Evolutionary conservation across 164 flowering plant species (phyloP).

Genomic region (Cinnamomum chago): DNA sequence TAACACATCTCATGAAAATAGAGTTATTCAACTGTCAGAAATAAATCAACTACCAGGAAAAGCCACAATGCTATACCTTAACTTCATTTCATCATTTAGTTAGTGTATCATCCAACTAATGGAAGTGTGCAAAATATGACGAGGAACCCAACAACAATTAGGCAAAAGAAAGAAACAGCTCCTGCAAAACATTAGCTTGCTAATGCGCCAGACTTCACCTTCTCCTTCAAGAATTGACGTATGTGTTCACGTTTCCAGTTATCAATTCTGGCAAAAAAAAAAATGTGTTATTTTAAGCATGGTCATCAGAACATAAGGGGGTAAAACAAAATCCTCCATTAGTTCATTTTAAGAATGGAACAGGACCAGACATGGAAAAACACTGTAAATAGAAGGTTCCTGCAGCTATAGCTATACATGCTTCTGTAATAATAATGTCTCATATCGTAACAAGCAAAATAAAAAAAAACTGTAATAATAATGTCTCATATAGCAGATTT

Average conservation of each 20-base stretch:
- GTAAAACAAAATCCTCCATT: too few species aligned
- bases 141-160: neutral
- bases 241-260: slow-evolving; percentile 91
- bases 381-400: neutral
- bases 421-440: neutral
- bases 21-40: neutral
- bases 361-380: neutral
- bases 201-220: slow-evolving; percentile 43
- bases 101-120: neutral
- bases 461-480: neutral
- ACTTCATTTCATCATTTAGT: neutral
- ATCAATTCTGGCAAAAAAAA: slow-evolving; percentile 52
- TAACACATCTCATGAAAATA: too few species aligned
- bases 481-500: neutral
- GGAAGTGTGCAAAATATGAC: neutral
- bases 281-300: neutral
- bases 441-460: neutral
- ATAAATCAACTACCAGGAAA: neutral
- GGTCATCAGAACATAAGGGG: neutral
- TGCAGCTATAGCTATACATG: neutral
- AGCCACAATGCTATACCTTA: neutral
- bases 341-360: neutral
- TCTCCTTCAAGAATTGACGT: slow-evolving; percentile 62
- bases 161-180: neutral
- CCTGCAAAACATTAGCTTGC: neutral